Conservation (phyloP, 2,329 filamentous ascomycete genomes). For the Alternaria atra region DNA sequence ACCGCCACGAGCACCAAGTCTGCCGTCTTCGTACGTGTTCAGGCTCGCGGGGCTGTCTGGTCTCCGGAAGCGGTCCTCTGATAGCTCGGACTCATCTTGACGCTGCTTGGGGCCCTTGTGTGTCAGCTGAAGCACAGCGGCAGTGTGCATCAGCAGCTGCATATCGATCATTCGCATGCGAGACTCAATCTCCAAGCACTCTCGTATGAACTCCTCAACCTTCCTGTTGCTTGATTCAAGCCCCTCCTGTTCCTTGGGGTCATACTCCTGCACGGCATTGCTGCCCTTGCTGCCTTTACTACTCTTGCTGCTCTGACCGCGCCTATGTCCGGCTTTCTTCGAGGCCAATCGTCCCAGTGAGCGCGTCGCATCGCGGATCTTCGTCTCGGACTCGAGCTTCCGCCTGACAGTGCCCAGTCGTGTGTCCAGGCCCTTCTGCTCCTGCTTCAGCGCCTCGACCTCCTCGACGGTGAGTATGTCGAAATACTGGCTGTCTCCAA, state of each 20-base stretch:
- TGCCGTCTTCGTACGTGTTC: constrained; percentile 71
- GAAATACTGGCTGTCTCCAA: constrained; percentile 85
- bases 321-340: constrained; percentile 62
- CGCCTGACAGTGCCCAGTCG: constrained; percentile 84
- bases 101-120: constrained; percentile 77
- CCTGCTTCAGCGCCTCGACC: constrained; percentile 89
- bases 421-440: constrained; percentile 74
- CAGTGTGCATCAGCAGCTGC: constrained; percentile 85
- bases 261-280: constrained; percentile 32
- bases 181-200: constrained; percentile 84
- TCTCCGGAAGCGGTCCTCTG: constrained; percentile 52
- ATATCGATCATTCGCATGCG: constrained; percentile 75
- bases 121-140: constrained; percentile 88
- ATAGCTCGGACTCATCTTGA: constrained; percentile 54
- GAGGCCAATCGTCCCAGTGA: constrained; percentile 85
- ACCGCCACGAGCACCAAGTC: constrained; percentile 62
- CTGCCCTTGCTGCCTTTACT: constrained; percentile 61
- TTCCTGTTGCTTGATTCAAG: constrained; percentile 77
- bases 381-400: constrained; percentile 88
- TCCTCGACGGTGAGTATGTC: constrained; percentile 90
- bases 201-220: constrained; percentile 83
- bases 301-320: constrained; percentile 60
- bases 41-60: constrained; percentile 81
- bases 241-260: constrained; percentile 72
- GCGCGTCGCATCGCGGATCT: constrained; percentile 90